phyloP scores from a whole-genome alignment of 306 rosid species.

The Crataegus laevigata region DNA sequence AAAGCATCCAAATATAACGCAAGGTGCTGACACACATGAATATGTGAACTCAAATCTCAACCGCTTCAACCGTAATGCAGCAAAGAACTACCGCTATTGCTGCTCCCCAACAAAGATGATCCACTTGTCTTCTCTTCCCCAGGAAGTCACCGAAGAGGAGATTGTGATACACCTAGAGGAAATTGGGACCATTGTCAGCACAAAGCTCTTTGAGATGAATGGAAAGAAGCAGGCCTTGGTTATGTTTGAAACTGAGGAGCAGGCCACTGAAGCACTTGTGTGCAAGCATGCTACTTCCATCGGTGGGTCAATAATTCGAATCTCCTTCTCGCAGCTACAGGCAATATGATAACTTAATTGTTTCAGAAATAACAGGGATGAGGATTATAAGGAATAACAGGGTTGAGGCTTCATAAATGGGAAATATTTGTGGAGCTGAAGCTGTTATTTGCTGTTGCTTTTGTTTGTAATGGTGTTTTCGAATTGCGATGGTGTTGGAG shows the following conservation, averaged over 20 bases:
- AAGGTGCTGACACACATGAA: conserved; percentile 91
- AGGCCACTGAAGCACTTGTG: conserved; percentile 94
- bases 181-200: conserved; percentile 62
- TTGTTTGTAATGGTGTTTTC: conserved; percentile 52
- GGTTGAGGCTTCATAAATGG: conserved; percentile 44
- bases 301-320: conserved; percentile 69
- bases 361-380: conserved; percentile 22
- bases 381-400: conserved; percentile 34
- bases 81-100: conserved; percentile 95
- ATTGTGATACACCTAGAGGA: conserved; percentile 72
- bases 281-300: conserved; percentile 90
- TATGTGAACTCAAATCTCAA: conserved; percentile 86
- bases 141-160: conserved; percentile 83
- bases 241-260: conserved; percentile 87
- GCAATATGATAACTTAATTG: conserved; percentile 34
- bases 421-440: conserved; percentile 42
- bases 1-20: conserved; percentile 79
- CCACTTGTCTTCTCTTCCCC: conserved; percentile 89
- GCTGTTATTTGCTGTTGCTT: conserved; percentile 29
- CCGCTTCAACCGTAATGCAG: conserved; percentile 96
- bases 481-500: conserved; percentile 41
- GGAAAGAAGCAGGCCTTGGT: conserved; percentile 95
- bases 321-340: conserved; percentile 94
- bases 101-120: conserved; percentile 94
- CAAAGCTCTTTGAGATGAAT: conserved; percentile 92